These are phyloP conservation scores for Apostasia ramifera DNA, from an alignment of 106 monocot species.

Conservation along the genomic window DNA sequence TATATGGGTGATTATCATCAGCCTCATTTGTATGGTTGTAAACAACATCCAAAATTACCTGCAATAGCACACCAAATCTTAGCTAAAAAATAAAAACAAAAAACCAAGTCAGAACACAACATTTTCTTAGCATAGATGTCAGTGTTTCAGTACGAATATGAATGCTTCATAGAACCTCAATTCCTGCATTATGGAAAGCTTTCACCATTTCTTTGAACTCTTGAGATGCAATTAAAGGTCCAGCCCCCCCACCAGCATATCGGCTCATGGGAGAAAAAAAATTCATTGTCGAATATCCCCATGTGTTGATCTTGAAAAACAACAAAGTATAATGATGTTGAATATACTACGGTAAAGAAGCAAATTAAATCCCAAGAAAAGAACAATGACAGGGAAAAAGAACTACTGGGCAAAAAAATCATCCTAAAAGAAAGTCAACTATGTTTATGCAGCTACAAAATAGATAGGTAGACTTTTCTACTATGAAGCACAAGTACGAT, in stretches of 20 bases:
- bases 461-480: too few relatives aligned
- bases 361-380: background rate
- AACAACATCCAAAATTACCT: slow-evolving; percentile 99
- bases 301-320: slow-evolving; percentile 75
- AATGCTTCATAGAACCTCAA: slow-evolving; percentile 49
- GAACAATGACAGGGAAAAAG: too few relatives aligned
- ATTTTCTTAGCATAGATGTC: background rate
- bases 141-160: background rate
- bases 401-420: too few relatives aligned
- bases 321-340: background rate
- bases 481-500: too few relatives aligned
- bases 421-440: too few relatives aligned
- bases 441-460: too few relatives aligned
- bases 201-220: slow-evolving; percentile 97
- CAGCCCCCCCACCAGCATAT: slow-evolving; percentile 89
- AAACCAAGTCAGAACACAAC: background rate
- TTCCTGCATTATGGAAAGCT: slow-evolving; percentile 90
- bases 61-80: slow-evolving; percentile 11
- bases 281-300: slow-evolving; percentile 97
- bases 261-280: slow-evolving; percentile 99
- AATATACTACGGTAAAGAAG: background rate
- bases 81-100: slow-evolving; percentile 4
- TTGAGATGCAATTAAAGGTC: slow-evolving; percentile 60
- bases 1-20: slow-evolving; percentile 71
- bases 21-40: slow-evolving; percentile 98